These are phyloP conservation scores for Triadica sebifera DNA, from an alignment of 345 rosid genomes.

Conservation along the genomic window DNA sequence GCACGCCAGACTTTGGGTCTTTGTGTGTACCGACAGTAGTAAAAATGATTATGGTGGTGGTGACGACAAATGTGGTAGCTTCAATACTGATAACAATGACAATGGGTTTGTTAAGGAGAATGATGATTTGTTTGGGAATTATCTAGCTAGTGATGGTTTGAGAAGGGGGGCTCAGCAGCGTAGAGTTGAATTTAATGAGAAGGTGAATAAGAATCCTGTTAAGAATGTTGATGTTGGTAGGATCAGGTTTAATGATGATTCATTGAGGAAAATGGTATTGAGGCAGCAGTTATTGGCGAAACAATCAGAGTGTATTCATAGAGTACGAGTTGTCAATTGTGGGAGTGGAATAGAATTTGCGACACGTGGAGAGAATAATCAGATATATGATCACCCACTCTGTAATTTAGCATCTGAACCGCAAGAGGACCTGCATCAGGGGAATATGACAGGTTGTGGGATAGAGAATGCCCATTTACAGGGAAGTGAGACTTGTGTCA, in stretches of 20 bases:
- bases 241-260: background rate
- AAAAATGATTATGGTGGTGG: background rate
- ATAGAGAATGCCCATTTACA: background rate
- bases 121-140: background rate
- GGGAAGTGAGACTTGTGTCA: background rate
- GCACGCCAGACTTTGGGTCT: conserved; percentile 30
- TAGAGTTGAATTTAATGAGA: background rate
- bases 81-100: background rate
- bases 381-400: conserved; percentile 9
- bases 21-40: conserved; percentile 9
- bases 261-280: conserved; percentile 22
- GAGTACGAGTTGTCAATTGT: too few species aligned
- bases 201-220: conserved; percentile 3
- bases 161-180: background rate
- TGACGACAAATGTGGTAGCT: too few species aligned
- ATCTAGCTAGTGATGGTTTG: background rate
- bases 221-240: background rate
- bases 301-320: conserved; percentile 2
- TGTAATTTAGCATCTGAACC: conserved; percentile 15
- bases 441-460: background rate
- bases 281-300: conserved; percentile 17
- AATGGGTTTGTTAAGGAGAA: background rate
- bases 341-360: background rate
- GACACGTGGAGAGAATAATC: background rate
- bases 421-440: conserved; percentile 1